Evolutionary conservation across 2,329 filamentous ascomycete genomes (phyloP).

Genomic region (Aotearoamyces nothofagi): DNA sequence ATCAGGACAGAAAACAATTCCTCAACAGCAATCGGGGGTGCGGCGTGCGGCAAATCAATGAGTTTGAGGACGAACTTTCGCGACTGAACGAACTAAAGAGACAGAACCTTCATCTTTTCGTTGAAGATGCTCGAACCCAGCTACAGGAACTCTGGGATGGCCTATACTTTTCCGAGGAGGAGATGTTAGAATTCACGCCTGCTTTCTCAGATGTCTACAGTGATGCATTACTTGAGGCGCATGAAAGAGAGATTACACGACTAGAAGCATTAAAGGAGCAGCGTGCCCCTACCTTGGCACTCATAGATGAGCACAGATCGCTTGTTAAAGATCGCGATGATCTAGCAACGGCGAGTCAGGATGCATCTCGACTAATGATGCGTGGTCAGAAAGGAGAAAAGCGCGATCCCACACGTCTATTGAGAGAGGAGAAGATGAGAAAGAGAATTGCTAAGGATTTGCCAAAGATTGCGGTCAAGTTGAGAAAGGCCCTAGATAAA

Average conservation of each 20-base stretch:
- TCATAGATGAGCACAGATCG: constrained; percentile 71
- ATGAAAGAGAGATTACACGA: constrained; percentile 78
- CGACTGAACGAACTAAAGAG: constrained; percentile 84
- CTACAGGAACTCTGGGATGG: constrained; percentile 92
- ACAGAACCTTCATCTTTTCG: constrained; percentile 89
- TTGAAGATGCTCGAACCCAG: constrained; percentile 82
- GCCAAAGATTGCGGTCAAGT: constrained; percentile 76
- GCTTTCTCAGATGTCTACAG: constrained; percentile 96
- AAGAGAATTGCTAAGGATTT: constrained; percentile 95
- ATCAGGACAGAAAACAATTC: constrained; percentile 66
- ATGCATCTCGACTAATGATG: constrained; percentile 83
- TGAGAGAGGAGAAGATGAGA: constrained; percentile 96
- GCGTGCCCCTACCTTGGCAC: constrained; percentile 64
- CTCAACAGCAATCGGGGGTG: constrained; percentile 79
- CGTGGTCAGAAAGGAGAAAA: constrained; percentile 87
- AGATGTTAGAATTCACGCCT: constrained; percentile 96
- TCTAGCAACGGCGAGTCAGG: constrained; percentile 78
- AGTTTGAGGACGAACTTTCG: constrained; percentile 82
- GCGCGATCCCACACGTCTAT: constrained; percentile 82
- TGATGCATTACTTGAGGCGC: constrained; percentile 84
- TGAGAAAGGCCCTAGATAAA: constrained; percentile 63
- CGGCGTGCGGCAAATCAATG: constrained; percentile 82
- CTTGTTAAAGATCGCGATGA: constrained; percentile 79
- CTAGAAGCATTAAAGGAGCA: constrained; percentile 76
- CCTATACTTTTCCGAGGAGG: constrained; percentile 89